Base-by-base conservation (phyloP, 176 grass and related monocot species). In the Chloris gayana region DNA sequence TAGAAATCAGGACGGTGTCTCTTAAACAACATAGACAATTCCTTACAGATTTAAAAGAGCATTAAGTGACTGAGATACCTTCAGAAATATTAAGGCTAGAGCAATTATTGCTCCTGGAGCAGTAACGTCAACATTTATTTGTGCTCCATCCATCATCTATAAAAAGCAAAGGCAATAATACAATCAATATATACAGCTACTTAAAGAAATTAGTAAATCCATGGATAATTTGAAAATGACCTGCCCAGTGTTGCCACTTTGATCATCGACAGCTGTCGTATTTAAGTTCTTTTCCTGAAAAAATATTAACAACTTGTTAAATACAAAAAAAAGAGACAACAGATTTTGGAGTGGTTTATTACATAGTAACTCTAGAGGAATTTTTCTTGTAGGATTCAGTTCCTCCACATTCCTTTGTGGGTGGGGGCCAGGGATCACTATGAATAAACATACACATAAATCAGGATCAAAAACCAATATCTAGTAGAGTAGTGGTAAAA, bases 61-160 rank as follows among this genome's bases (percentile, higher is more conserved):
- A 78, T 14, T 50, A 83, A 78, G 49, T 64, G n/a, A 68, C 30
- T 17, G 75, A 35, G 42, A 63, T 61, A 92, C 95, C 85, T 94
- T 98, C 73, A 98, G 80, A 90, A 87, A 98, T 85, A 98, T 94
- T 47, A 98, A 78, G 35, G 89, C 92, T 67, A 98, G 83, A 75
- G 95, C 95, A 94, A 98, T 91, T 94, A 91, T 94, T 70, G 92
- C 95, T 75, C 95, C 95, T 78, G 95, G 95, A 75, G 95, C 89
- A 77, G 95, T 98, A 70, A 98, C 92, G 71, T 98, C 92, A 89
- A 98, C 86, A 84, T 98, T 98, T 85, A 98, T 88, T 71, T 91
- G 95, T 64, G 88, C 51, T 84, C 89, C 92, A 89, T 94, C 92
- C 85, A 90, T 90, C 79, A 92, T 92, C 95, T 98, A 80, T 72